Conservation (phyloP, 2,329 filamentous ascomycete genomes). For the Scorias spongiosa region DNA sequence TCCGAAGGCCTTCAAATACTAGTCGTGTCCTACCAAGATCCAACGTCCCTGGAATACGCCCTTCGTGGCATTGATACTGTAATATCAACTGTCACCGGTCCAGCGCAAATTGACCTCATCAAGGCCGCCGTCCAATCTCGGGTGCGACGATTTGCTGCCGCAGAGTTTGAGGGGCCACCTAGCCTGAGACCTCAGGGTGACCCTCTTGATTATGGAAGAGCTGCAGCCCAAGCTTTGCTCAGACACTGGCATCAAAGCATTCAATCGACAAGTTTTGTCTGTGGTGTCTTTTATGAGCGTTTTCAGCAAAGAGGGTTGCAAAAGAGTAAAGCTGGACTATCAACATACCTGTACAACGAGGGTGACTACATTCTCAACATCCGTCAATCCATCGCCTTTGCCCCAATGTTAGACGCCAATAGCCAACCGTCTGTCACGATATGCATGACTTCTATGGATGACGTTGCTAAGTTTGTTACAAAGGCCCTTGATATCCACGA, state of each 20-base stretch:
- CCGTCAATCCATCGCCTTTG: slow-evolving; percentile 40
- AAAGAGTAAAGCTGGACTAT: slow-evolving; percentile 41
- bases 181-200: slow-evolving; percentile 39
- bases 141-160: slow-evolving; percentile 56
- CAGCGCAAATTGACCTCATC: slow-evolving; percentile 54
- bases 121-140: slow-evolving; percentile 50
- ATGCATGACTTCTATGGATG: slow-evolving; percentile 53
- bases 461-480: slow-evolving; percentile 56
- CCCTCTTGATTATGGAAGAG: slow-evolving; percentile 45
- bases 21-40: slow-evolving; percentile 50
- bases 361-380: slow-evolving; percentile 55
- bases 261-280: slow-evolving; percentile 55
- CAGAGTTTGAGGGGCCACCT: slow-evolving; percentile 57
- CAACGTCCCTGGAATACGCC: slow-evolving; percentile 44
- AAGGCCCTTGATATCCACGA: slow-evolving; percentile 48
- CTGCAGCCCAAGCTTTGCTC: slow-evolving; percentile 41
- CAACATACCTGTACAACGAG: slow-evolving; percentile 38
- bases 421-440: slow-evolving; percentile 38
- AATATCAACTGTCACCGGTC: slow-evolving; percentile 57
- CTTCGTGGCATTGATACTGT: slow-evolving; percentile 60
- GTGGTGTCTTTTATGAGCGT: slow-evolving; percentile 61
- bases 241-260: slow-evolving; percentile 43
- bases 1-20: slow-evolving; percentile 49
- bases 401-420: slow-evolving; percentile 39
- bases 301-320: slow-evolving; percentile 54